Base-by-base conservation (phyloP, 306 rosid species). In the Fragaria vesca region DNA sequence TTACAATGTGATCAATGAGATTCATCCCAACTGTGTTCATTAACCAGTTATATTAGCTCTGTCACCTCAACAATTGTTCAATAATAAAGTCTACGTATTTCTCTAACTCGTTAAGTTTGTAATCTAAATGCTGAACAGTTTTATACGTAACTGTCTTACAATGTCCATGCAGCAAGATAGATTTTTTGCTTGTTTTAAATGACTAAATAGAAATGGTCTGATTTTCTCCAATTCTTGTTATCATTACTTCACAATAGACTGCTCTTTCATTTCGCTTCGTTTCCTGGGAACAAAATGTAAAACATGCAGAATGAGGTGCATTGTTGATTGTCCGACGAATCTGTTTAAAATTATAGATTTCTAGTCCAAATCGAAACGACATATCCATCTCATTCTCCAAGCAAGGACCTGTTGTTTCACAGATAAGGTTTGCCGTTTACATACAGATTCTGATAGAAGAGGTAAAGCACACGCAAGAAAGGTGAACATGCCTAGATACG, bases 1-100 rank as follows among this genome's bases (percentile, higher is more conserved):
- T 34, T 62, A 46, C 36, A 43, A 72, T 60, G 71, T 47, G 47
- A 28, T 4, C 12, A 18, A 17, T 34, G 18, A 42, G 26, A 24
- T 20, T 40, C 11, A 73, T 24, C 42, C 60, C 70, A 18, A 4
- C 58, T 74, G 58, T 74, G 58, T 45, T 60, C 69, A 58, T 60
- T 58, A 42, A 18, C 15, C 50, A 45, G 0, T 34, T 72, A 8
- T 20, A 71, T 70, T 48, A 15, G 20, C 51, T 47, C 38, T 71
- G 42, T 50, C 28, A 50, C 42, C 60, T 48, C 26, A 71, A 71
- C 62, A 50, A 48, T 71, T 17, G 16, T 16, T 17, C 55, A 17
- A 17, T 71, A 71, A 50, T 71, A 32, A 30, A 30, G 12, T 71
- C 17, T 28, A 47, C 40, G 1, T 63, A 30, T 30, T 63, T 63